Base-by-base conservation (phyloP, 495 filamentous ascomycete genomes). In the Mytilinidion resinicola region DNA sequence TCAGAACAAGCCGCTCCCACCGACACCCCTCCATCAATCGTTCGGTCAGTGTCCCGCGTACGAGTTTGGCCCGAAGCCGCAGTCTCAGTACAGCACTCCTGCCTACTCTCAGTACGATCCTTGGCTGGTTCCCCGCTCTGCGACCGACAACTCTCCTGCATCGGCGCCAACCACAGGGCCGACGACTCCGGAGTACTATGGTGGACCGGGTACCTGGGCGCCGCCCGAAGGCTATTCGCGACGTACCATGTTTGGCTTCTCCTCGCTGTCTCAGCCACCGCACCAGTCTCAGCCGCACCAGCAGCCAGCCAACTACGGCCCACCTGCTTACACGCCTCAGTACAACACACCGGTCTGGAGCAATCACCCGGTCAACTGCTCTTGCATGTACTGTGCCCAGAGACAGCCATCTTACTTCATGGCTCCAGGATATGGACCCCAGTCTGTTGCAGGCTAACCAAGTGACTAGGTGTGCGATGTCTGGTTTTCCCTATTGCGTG, bases 141-240 rank as follows among this genome's bases (percentile, higher is more conserved):
- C 74, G 9, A 79, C 75, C 21, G 82, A 86, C 59, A 79, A 82
- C 66, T 88, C 85, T n/a, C 85, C 85, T 42, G 79, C 82, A 14
- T 87, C 85, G 33, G 82, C 83, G 20, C 82, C 84, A 33, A 80
- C 86, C 64, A 86, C 82, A 47, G 86, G 86, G 14, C 82, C 82
- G 15, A 82, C 62, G 50, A 61, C 64, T 48, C 65, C 70, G 56
- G 65, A 68, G 56, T 75, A 77, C 60, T 74, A 68, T 64, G 75
- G 70, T 25, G 75, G 70, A 46, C 78, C 71, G 70, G 80, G 82
- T 35, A 53, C 58, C n/a, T 71, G 68, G 68, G 66, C 55, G 50
- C 50, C 68, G 6, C 43, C 62, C 34, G 67, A 61, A 34, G 55
- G 68, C 15, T 66, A 68, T 39, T 70, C 68, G 49, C 67, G 69